Evolutionary conservation across 2,329 filamentous ascomycete genomes (phyloP).

Genomic region (Trichoderma sp.): DNA sequence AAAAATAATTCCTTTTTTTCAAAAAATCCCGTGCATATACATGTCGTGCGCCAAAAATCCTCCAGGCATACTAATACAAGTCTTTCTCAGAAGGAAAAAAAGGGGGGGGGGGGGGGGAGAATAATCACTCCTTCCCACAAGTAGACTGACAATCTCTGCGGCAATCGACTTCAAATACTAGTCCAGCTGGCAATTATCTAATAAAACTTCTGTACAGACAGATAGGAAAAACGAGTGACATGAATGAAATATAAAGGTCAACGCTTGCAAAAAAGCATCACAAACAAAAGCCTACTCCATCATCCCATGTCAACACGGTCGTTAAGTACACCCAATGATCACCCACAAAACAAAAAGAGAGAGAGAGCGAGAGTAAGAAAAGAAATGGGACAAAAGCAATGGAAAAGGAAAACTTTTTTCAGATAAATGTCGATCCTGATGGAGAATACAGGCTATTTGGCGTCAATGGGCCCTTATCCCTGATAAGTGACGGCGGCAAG

Average conservation of each 20-base stretch:
- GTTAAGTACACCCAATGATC: constrained; percentile 8
- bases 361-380: background rate
- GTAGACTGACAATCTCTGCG: background rate
- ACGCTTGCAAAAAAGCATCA: constrained; percentile 16
- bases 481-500: constrained; percentile 27
- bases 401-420: background rate
- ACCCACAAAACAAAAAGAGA: background rate
- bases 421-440: constrained; percentile 13
- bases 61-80: constrained; percentile 8
- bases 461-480: constrained; percentile 8
- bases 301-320: constrained; percentile 17
- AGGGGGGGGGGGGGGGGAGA: background rate
- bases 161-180: constrained; percentile 15
- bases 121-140: background rate
- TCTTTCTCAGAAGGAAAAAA: background rate
- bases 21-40: background rate
- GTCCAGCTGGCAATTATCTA: constrained; percentile 11
- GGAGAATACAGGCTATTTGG: constrained; percentile 1
- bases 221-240: background rate
- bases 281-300: constrained; percentile 5
- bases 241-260: background rate
- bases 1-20: background rate
- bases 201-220: background rate
- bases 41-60: constrained; percentile 1
- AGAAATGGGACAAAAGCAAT: background rate